Conservation (phyloP, 2,329 filamentous ascomycete species). For the Diplocarpon mali region DNA sequence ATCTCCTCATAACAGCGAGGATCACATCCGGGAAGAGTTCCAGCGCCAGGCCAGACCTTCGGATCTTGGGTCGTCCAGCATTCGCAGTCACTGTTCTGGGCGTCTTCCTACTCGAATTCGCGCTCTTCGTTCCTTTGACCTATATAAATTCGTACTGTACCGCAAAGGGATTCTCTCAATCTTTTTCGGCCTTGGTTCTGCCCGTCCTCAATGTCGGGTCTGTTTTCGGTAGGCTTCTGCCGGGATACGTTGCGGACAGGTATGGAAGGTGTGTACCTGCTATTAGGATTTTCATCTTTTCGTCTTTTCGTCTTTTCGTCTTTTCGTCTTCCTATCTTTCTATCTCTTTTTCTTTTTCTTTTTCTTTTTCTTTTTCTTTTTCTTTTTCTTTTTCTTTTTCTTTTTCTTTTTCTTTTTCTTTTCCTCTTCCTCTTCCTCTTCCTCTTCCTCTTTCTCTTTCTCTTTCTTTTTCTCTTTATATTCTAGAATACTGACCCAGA, state of each 20-base stretch:
- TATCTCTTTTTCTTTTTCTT: too few relatives aligned
- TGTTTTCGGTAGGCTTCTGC: not conserved
- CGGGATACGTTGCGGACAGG: not conserved
- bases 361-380: too few relatives aligned
- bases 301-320: too few relatives aligned
- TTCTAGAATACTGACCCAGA: not conserved
- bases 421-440: too few relatives aligned
- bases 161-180: not conserved
- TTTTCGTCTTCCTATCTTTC: too few relatives aligned
- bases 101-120: conserved; percentile 1
- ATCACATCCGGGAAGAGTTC: not conserved
- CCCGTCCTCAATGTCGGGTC: not conserved
- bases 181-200: not conserved
- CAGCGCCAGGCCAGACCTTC: not conserved
- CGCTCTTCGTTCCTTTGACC: not conserved
- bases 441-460: too few relatives aligned
- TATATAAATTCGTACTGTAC: not conserved
- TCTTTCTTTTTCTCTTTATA: too few relatives aligned
- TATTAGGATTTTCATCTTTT: too few relatives aligned
- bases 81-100: not conserved
- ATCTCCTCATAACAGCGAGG: not conserved
- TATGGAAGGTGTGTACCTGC: not conserved
- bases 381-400: too few relatives aligned
- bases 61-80: not conserved
- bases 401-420: too few relatives aligned